These are phyloP conservation scores for Neurospora tetrasperma DNA, from an alignment of 495 filamentous ascomycete genomes.

Conservation along the genomic window DNA sequence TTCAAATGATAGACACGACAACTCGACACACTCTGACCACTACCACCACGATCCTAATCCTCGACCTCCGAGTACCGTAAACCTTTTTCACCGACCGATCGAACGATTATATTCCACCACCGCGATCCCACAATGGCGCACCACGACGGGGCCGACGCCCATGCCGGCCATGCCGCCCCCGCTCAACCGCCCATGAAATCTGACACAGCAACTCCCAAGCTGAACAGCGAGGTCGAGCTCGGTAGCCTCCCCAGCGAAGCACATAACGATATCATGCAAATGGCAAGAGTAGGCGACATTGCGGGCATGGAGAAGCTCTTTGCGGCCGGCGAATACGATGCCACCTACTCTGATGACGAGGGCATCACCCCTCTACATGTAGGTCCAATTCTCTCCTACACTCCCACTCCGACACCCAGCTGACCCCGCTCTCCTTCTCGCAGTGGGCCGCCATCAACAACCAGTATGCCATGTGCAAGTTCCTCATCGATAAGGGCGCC, in stretches of 20 bases:
- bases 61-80: background rate
- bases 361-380: conserved; percentile 95
- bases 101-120: background rate
- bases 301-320: conserved; percentile 80
- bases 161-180: conserved; percentile 24
- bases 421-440: conserved; percentile 16
- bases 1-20: background rate
- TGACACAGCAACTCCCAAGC: conserved; percentile 46
- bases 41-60: background rate
- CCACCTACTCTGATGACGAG: conserved; percentile 75
- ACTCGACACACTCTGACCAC: background rate
- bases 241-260: conserved; percentile 46
- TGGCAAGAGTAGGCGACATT: conserved; percentile 82
- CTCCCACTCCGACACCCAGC: conserved; percentile 2
- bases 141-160: conserved; percentile 12
- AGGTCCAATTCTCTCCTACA: conserved; percentile 20
- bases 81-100: background rate
- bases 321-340: conserved; percentile 67
- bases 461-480: conserved; percentile 91
- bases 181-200: conserved; percentile 47
- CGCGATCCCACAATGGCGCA: conserved; percentile 15
- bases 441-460: conserved; percentile 99
- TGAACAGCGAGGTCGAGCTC: conserved; percentile 59
- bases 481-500: conserved; percentile 79
- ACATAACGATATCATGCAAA: conserved; percentile 89